Base-by-base conservation (phyloP, 2,329 filamentous ascomycete genomes). In the Ophiocordyceps unilateralis region DNA sequence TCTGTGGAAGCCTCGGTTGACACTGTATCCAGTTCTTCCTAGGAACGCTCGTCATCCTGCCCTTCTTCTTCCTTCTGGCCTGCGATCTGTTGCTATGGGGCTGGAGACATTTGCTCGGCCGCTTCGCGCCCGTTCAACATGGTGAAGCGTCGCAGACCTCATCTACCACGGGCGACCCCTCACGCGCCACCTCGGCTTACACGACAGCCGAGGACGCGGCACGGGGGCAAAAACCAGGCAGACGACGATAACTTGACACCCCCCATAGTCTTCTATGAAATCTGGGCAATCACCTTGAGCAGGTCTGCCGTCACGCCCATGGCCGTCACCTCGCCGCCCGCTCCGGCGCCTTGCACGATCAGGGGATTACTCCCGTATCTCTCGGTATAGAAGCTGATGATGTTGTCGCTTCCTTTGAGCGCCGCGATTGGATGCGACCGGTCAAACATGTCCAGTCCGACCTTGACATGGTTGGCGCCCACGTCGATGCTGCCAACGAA, bases 351-450 rank as follows among this genome's bases (percentile, higher is more conserved):
- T 67, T 96, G 89, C 49, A 98, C 77, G 57, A 95, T 94, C 48
- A 98, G 69, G 38, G 91, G 88, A 63, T 89, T 93, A 58, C 70
- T 74, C 45, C 87, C 87, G 58, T 98, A 98, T 54, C 91, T 75
- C 70, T 93, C 83, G 6, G 91, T 98, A 65, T 95, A 93, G 70
- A 98, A 95, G 69, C 81, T 93, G 58, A 98, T 94, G 59, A 98
- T 93, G 68, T 98, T 98, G 60, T 96, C 91, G 61, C 88, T 96
- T 30, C 91, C 91, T 73, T 94, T 93, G 45, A 98, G 71, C 40
- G 83, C 82, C 14, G 91, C 91, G 64, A 98, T 95, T 12, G 91
- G 84, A 57, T 93, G 86, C 47, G 82, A 83, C 52, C 76, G 77
- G 51, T 93, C 87, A 53, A 87, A 88, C 64, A 82, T 84, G 70